A percentile compares a stretch with the other conserved stretches of the same genome.
Evolutionary conservation across 768 basidiomycete genomes (phyloP).

Genomic region (Lactarius akahatsu): DNA sequence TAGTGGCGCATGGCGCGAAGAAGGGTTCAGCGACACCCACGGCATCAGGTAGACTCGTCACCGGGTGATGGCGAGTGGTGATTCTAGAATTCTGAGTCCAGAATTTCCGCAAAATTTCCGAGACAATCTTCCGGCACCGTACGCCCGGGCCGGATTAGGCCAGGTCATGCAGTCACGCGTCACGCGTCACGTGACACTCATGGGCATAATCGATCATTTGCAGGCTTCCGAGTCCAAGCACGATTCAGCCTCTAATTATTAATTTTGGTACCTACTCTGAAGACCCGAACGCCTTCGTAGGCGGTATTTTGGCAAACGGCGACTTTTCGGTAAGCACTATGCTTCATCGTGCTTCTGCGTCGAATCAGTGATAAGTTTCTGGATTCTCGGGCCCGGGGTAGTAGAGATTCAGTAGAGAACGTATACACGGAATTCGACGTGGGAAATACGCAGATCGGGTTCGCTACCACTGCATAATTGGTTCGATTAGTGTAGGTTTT

Average conservation of each 20-base stretch:
- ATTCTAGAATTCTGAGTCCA: too few relatives aligned
- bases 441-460: slow-evolving; percentile 20
- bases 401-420: not conserved
- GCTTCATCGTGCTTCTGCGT: too few relatives aligned
- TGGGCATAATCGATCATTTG: too few relatives aligned
- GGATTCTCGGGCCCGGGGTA: slow-evolving; percentile 11
- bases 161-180: too few relatives aligned
- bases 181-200: too few relatives aligned
- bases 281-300: slow-evolving; percentile 25
- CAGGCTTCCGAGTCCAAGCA: not conserved
- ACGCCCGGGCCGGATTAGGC: too few relatives aligned
- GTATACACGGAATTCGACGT: slow-evolving; percentile 18
- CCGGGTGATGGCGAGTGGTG: too few relatives aligned
- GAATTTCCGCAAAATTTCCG: too few relatives aligned
- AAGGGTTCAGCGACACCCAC: too few relatives aligned
- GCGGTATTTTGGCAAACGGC: slow-evolving; percentile 18
- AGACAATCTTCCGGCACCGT: too few relatives aligned
- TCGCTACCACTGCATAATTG: slow-evolving; percentile 10
- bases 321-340: not conserved
- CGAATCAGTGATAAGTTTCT: not conserved
- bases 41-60: too few relatives aligned
- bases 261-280: slow-evolving; percentile 34
- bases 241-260: slow-evolving; percentile 30
- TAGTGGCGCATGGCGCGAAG: too few relatives aligned
- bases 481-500: not conserved